Percentiles rank a stretch among this genome's conserved stretches.
phyloP scores from a whole-genome alignment of 2,329 filamentous ascomycete genomes.

The Fusarium pseudoanthophilum region DNA sequence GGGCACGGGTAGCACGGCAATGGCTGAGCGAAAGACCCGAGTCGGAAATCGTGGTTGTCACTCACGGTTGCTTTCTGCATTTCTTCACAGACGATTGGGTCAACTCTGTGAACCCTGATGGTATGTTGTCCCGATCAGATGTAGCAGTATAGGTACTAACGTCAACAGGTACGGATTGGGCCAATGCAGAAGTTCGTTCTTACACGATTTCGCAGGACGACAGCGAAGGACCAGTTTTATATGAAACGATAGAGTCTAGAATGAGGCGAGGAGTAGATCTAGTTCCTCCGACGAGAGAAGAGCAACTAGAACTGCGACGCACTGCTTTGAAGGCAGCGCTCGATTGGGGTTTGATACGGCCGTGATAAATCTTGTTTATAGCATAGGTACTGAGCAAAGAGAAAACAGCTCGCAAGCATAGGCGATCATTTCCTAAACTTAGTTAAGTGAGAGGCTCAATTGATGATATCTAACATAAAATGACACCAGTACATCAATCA shows the following conservation, averaged over 20 bases:
- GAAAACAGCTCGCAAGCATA: fast-evolving
- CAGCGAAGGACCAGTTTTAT: fast-evolving
- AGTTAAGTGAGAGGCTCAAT: too few relatives aligned
- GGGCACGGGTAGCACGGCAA: neutral
- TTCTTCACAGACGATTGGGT: constrained; percentile 2
- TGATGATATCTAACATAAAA: fast-evolving
- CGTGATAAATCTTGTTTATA: fast-evolving
- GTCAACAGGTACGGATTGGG: neutral
- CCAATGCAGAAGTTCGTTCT: neutral
- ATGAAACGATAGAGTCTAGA: neutral
- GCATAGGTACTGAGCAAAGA: fast-evolving
- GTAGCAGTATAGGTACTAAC: fast-evolving
- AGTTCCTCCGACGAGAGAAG: neutral
- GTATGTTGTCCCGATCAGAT: fast-evolving
- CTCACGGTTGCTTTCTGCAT: constrained; percentile 1
- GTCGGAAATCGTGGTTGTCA: neutral
- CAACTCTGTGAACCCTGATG: neutral
- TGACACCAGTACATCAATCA: neutral
- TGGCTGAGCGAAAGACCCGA: neutral
- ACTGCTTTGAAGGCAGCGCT: neutral
- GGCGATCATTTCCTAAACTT: too few relatives aligned
- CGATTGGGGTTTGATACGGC: neutral
- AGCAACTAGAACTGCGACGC: neutral
- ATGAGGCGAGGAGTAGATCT: neutral
- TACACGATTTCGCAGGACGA: neutral